A percentile compares a stretch with the other conserved stretches of the same genome.
phyloP scores from a whole-genome alignment of 768 basidiomycete species.

The Naematelia aurantialba region DNA sequence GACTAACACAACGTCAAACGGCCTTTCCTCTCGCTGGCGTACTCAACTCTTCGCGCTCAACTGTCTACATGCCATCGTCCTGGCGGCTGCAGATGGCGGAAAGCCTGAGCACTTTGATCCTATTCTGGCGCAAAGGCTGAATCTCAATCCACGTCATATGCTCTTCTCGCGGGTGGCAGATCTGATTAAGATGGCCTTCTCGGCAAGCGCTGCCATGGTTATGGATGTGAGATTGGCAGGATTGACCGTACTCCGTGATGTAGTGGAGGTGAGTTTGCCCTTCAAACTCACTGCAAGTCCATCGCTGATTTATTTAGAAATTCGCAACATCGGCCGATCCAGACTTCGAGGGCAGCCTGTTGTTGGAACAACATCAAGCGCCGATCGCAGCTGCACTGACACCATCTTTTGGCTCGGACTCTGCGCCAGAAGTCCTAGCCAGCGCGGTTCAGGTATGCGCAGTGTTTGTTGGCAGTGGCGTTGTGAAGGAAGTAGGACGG shows the following conservation, averaged over 20 bases:
- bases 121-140: conserved; percentile 56
- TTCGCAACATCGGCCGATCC: conserved; percentile 85
- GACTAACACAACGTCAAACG: conserved; percentile 19
- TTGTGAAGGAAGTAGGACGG: conserved; percentile 78
- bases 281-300: background rate
- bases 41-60: conserved; percentile 92
- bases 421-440: conserved; percentile 89
- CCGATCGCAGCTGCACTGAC: conserved; percentile 96
- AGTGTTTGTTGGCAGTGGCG: conserved; percentile 88
- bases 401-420: conserved; percentile 91
- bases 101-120: conserved; percentile 80
- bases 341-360: conserved; percentile 79
- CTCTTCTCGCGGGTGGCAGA: conserved; percentile 83
- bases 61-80: conserved; percentile 85
- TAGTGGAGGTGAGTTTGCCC: conserved; percentile 67
- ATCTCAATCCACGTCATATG: conserved; percentile 54
- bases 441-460: conserved; percentile 91
- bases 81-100: conserved; percentile 66
- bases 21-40: conserved; percentile 71
- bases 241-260: conserved; percentile 78
- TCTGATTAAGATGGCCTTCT: conserved; percentile 96
- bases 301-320: conserved; percentile 56
- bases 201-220: conserved; percentile 91
- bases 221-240: conserved; percentile 92
- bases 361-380: conserved; percentile 96